These are phyloP conservation scores for Linanthus parryae DNA, from an alignment of 148 eudicot genomes.

Conservation along the genomic window DNA sequence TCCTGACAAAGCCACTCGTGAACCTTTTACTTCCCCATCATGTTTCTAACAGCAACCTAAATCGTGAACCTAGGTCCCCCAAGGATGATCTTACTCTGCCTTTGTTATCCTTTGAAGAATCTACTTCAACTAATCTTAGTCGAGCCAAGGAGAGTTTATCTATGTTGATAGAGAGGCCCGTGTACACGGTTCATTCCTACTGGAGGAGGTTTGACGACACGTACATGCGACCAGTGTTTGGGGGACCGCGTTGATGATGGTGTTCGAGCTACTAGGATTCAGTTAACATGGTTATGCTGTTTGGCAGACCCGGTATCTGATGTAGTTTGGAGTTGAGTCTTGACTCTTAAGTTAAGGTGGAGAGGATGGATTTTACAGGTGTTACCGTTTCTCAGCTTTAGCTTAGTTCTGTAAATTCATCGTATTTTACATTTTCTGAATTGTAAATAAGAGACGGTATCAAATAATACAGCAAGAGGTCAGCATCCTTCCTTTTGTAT, in stretches of 20 bases:
- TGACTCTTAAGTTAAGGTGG: too few species aligned
- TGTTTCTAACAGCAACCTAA: conserved; percentile 7
- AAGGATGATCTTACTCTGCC: conserved; percentile 73
- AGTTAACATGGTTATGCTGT: too few species aligned
- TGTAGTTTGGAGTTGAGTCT: too few species aligned
- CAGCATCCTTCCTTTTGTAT: too few species aligned
- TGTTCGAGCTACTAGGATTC: too few species aligned
- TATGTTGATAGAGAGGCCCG: conserved; percentile 83
- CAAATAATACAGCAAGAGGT: too few species aligned
- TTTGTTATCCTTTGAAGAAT: conserved; percentile 66
- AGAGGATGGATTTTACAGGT: too few species aligned
- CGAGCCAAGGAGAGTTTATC: conserved; percentile 69
- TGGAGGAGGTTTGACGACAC: conserved; percentile 90
- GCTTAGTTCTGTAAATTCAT: too few species aligned
- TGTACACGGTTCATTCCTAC: conserved; percentile 73
- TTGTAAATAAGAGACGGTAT: too few species aligned
- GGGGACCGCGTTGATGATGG: conserved; percentile 36
- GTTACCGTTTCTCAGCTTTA: too few species aligned
- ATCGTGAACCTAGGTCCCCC: conserved; percentile 42
- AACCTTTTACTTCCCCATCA: conserved; percentile 49
- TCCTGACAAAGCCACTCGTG: conserved; percentile 78
- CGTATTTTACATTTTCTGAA: too few species aligned
- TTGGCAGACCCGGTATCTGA: too few species aligned
- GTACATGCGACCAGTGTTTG: conserved; percentile 86
- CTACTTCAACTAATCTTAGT: conserved; percentile 51